These are phyloP conservation scores for Podaxis pistillaris DNA, from an alignment of 768 basidiomycete species.

Conservation along the genomic window DNA sequence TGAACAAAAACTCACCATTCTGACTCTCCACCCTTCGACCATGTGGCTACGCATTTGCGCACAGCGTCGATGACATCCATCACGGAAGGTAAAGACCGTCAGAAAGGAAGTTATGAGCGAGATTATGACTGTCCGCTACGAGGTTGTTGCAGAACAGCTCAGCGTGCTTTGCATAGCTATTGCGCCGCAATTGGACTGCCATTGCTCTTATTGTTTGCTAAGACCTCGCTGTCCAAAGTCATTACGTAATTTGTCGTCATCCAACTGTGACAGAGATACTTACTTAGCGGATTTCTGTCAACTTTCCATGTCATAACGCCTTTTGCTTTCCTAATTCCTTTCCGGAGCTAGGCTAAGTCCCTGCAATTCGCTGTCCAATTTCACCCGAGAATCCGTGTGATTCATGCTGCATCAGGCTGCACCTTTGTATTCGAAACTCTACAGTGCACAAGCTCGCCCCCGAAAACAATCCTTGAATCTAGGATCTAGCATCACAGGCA, in stretches of 20 bases:
- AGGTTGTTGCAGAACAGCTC: conserved; percentile 3
- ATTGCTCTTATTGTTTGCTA: neutral
- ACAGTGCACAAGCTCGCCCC: neutral
- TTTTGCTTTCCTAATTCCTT: too few relatives aligned
- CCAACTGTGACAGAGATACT: too few relatives aligned
- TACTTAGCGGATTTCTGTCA: too few relatives aligned
- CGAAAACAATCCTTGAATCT: neutral
- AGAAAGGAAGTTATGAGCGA: neutral
- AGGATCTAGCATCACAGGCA: neutral
- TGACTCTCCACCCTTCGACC: conserved; percentile 58
- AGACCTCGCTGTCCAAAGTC: neutral
- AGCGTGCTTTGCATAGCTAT: conserved; percentile 7
- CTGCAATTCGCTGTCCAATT: too few relatives aligned
- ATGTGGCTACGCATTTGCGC: conserved; percentile 46
- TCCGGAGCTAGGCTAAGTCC: too few relatives aligned
- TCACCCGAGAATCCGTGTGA: too few relatives aligned
- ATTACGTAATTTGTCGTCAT: neutral
- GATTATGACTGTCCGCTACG: conserved; percentile 3
- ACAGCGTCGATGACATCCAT: conserved; percentile 66
- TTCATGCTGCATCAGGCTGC: too few relatives aligned
- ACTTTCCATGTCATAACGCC: too few relatives aligned
- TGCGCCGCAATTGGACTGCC: conserved; percentile 10
- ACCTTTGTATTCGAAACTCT: too few relatives aligned
- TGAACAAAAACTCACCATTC: conserved; percentile 50
- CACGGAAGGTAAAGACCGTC: neutral